Evolutionary conservation across 2,329 filamentous ascomycete genomes (phyloP).

Genomic region (Parasarocladium wereldwijsianum): DNA sequence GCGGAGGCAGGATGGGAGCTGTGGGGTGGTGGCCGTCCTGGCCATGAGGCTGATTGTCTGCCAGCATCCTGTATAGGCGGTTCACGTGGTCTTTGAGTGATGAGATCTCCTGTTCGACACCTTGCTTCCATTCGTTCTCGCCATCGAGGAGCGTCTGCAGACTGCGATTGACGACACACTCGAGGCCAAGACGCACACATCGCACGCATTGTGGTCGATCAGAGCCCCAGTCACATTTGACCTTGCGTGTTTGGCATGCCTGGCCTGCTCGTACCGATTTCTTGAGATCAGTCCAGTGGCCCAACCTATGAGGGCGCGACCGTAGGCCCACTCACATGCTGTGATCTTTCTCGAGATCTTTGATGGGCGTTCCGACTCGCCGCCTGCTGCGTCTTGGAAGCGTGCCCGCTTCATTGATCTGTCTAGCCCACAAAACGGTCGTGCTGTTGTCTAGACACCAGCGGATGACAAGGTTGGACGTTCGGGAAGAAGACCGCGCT

Average conservation of each 20-base stretch:
- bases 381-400: not conserved
- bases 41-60: slow-evolving; percentile 7
- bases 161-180: slow-evolving; percentile 39
- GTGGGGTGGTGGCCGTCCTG: not conserved
- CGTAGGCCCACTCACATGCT: slow-evolving; percentile 12
- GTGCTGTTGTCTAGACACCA: too few species aligned
- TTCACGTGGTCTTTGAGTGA: too few species aligned
- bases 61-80: too few species aligned
- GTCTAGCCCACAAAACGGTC: too few species aligned
- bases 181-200: slow-evolving; percentile 31
- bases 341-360: slow-evolving; percentile 18
- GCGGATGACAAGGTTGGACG: too few species aligned
- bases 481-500: too few species aligned
- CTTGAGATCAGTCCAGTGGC: not conserved
- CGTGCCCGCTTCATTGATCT: too few species aligned
- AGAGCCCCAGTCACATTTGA: slow-evolving; percentile 33
- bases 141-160: slow-evolving; percentile 39
- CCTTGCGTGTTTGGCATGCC: slow-evolving; percentile 38
- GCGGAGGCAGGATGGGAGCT: not conserved
- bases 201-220: slow-evolving; percentile 30
- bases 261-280: slow-evolving; percentile 11
- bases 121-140: slow-evolving; percentile 28
- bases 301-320: not conserved
- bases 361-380: slow-evolving; percentile 8
- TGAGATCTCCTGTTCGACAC: slow-evolving; percentile 14